A percentile compares a stretch with the other conserved stretches of the same genome.
phyloP scores from a whole-genome alignment of 2,329 filamentous ascomycete species.

The Fusarium buxicola region DNA sequence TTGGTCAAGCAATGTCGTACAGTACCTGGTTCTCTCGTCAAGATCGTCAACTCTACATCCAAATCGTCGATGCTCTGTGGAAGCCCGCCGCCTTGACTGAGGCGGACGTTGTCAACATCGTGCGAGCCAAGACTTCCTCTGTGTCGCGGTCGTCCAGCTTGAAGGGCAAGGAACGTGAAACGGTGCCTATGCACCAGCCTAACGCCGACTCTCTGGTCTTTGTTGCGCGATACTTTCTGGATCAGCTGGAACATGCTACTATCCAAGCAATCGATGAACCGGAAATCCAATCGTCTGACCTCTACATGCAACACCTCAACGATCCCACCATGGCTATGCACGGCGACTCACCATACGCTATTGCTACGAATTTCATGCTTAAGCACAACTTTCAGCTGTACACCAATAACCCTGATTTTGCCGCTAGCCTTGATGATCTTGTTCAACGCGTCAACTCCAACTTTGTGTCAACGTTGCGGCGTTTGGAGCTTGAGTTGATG shows the following conservation, averaged over 20 bases:
- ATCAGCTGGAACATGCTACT: constrained; percentile 62
- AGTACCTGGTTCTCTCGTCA: constrained; percentile 51
- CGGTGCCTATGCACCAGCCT: constrained; percentile 46
- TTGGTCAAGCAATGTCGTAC: constrained; percentile 61
- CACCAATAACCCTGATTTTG: constrained; percentile 47
- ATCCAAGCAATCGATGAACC: constrained; percentile 46
- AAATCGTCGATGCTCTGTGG: constrained; percentile 62
- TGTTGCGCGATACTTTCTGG: constrained; percentile 61
- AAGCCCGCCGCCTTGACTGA: constrained; percentile 54
- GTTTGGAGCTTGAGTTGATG: constrained; percentile 64
- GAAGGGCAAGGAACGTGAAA: constrained; percentile 59
- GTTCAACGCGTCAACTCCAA: constrained; percentile 52
- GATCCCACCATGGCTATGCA: constrained; percentile 46
- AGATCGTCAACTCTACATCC: constrained; percentile 55
- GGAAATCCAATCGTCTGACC: constrained; percentile 54
- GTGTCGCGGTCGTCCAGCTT: constrained; percentile 42
- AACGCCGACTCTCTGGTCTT: constrained; percentile 54
- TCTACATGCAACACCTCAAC: constrained; percentile 57
- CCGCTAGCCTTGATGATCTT: constrained; percentile 51
- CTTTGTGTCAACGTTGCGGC: constrained; percentile 56
- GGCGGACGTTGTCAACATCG: constrained; percentile 45
- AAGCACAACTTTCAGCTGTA: constrained; percentile 52
- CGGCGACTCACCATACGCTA: constrained; percentile 49
- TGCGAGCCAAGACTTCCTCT: constrained; percentile 37
- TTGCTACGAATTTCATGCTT: constrained; percentile 53